A percentile compares a stretch with the other conserved stretches of the same genome.
Evolutionary conservation across 2,329 filamentous ascomycete species (phyloP).

Genomic region (Aaosphaeria pasadenensis): DNA sequence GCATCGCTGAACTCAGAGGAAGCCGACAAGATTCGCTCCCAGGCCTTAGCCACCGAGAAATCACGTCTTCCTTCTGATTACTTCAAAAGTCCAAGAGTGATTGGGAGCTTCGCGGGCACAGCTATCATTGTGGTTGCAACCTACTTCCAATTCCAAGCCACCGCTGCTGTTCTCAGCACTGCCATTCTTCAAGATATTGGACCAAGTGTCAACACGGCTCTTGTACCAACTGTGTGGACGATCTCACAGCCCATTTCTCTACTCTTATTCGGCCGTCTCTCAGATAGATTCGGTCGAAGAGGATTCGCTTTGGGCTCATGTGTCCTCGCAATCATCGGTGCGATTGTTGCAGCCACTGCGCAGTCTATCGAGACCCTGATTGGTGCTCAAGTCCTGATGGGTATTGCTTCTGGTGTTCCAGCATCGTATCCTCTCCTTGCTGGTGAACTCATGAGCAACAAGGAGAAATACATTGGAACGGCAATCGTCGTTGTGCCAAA

Average conservation of each 20-base stretch:
- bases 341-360: slow-evolving; percentile 6
- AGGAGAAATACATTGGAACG: slow-evolving; percentile 15
- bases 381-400: slow-evolving; percentile 8
- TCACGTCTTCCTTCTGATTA: slow-evolving; percentile 1
- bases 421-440: slow-evolving; percentile 13
- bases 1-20: neutral
- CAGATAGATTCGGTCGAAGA: slow-evolving; percentile 10
- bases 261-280: slow-evolving; percentile 10
- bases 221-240: slow-evolving; percentile 6
- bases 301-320: slow-evolving; percentile 7
- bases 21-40: neutral
- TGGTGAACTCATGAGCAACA: slow-evolving; percentile 30
- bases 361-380: slow-evolving; percentile 6
- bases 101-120: slow-evolving; percentile 13
- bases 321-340: slow-evolving; percentile 12
- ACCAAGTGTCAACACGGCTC: neutral
- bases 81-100: slow-evolving; percentile 7
- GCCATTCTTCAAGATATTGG: neutral
- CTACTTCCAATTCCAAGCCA: slow-evolving; percentile 14
- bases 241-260: slow-evolving; percentile 9
- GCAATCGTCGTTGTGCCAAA: slow-evolving; percentile 13
- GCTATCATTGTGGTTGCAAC: slow-evolving; percentile 11
- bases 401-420: slow-evolving; percentile 8
- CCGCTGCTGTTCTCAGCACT: neutral
- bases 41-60: neutral